phyloP scores from a whole-genome alignment of 805 yeast genomes.

The Diddensiella caesifluorescens region DNA sequence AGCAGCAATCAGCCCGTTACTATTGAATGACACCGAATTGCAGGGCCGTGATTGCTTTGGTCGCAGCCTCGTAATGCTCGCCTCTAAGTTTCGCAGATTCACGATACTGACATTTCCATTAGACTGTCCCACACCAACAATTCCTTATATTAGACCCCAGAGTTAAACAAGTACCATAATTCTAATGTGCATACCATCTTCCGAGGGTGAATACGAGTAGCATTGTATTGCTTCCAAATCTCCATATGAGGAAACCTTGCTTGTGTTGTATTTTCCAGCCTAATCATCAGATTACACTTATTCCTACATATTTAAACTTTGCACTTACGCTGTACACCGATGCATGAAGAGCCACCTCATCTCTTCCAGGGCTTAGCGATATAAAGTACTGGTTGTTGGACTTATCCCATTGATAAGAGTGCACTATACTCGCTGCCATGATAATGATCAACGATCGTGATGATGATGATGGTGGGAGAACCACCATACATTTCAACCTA shows the following conservation, averaged over 20 bases:
- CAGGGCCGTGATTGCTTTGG: slow-evolving; percentile 71
- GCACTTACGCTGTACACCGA: no score
- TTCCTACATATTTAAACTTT: slow-evolving; percentile 35
- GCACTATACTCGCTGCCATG: slow-evolving; percentile 59
- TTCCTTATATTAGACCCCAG: slow-evolving; percentile 15
- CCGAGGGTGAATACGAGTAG: slow-evolving; percentile 51
- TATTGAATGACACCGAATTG: slow-evolving; percentile 65
- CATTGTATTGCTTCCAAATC: slow-evolving; percentile 70
- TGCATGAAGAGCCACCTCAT: slow-evolving; percentile 59
- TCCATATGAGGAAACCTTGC: slow-evolving; percentile 31
- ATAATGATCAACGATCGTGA: no score
- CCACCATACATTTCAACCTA: no score
- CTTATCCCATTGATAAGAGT: slow-evolving; percentile 57
- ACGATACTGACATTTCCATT: slow-evolving; percentile 62
- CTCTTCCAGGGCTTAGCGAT: slow-evolving; percentile 73
- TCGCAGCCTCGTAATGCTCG: slow-evolving; percentile 36
- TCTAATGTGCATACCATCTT: slow-evolving; percentile 45
- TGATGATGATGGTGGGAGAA: no score
- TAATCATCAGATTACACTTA: slow-evolving; percentile 9
- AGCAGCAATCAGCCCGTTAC: slow-evolving; percentile 59
- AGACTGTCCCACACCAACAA: slow-evolving; percentile 65
- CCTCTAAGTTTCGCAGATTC: slow-evolving; percentile 42
- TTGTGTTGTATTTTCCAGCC: slow-evolving; percentile 21
- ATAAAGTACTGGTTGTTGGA: slow-evolving; percentile 53
- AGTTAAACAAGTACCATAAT: no score